Conservation (phyloP, 495 filamentous ascomycete genomes). For the Acidomyces sp. region DNA sequence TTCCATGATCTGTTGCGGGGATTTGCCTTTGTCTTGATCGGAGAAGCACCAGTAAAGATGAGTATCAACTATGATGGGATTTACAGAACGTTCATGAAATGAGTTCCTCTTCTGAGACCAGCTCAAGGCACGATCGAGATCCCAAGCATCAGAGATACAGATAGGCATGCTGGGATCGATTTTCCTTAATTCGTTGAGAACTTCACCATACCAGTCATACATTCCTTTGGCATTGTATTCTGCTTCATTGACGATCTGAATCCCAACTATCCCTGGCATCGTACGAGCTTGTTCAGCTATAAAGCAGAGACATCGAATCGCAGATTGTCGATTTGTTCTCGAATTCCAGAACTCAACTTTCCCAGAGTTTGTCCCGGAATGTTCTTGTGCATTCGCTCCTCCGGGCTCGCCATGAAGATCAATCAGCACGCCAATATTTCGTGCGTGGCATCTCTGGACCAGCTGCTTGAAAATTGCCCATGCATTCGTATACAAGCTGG, state of each 20-base stretch:
- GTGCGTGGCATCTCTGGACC: constrained; percentile 27
- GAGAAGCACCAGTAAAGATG: constrained; percentile 43
- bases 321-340: constrained; percentile 25
- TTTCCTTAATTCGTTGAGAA: constrained; percentile 29
- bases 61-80: constrained; percentile 41
- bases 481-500: constrained; percentile 36
- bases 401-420: constrained; percentile 46
- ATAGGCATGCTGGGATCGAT: constrained; percentile 38
- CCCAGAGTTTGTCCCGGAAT: constrained; percentile 37
- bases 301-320: constrained; percentile 31
- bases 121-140: constrained; percentile 29
- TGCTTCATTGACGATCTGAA: constrained; percentile 44
- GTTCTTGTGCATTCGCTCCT: constrained; percentile 37
- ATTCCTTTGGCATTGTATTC: constrained; percentile 34
- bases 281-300: constrained; percentile 32
- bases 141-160: constrained; percentile 44
- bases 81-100: constrained; percentile 9
- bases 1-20: constrained; percentile 36
- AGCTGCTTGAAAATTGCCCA: constrained; percentile 35
- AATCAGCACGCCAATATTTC: constrained; percentile 40
- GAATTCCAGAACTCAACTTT: constrained; percentile 35
- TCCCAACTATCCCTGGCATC: constrained; percentile 35
- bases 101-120: constrained; percentile 29
- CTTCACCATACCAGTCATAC: constrained; percentile 41
- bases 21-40: constrained; percentile 32